Percentiles rank a stretch among this genome's conserved stretches.
Conservation (phyloP, 164 flowering plant genomes). For the Platanus orientalis region DNA sequence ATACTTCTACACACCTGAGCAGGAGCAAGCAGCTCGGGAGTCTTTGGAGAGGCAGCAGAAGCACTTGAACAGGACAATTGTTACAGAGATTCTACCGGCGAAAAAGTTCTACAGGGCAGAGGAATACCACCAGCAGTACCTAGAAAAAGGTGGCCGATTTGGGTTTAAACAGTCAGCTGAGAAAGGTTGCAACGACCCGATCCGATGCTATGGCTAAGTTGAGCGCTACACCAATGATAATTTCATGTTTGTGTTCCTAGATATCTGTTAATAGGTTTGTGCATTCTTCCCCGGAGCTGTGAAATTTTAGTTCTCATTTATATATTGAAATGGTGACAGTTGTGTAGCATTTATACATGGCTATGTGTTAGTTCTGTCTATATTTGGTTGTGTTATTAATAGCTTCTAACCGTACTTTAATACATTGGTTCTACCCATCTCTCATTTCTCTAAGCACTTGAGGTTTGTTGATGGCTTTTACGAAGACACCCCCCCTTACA, state of each 20-base stretch:
- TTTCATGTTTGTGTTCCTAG: not conserved
- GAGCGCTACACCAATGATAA: not conserved
- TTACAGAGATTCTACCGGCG: conserved; percentile 85
- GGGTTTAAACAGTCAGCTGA: conserved; percentile 68
- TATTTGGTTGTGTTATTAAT: no score
- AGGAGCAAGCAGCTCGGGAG: conserved; percentile 68
- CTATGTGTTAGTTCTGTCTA: no score
- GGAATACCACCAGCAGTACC: conserved; percentile 92
- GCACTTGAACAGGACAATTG: conserved; percentile 58
- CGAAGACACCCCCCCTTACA: no score
- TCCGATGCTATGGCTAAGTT: conserved; percentile 62
- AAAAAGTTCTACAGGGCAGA: conserved; percentile 91
- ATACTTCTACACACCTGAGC: conserved; percentile 84
- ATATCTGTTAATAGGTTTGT: not conserved
- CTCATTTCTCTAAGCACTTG: no score
- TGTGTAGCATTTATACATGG: not conserved
- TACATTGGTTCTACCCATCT: no score
- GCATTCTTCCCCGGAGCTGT: not conserved
- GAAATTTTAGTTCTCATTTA: not conserved
- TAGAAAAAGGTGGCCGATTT: conserved; percentile 79
- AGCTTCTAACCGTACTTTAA: no score
- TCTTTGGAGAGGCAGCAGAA: conserved; percentile 64
- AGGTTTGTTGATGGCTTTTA: no score
- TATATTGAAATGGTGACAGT: not conserved
- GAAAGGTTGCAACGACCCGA: conserved; percentile 87